phyloP scores from a whole-genome alignment of 1,284 basidiomycete genomes.

The Hortiboletus rubellus region DNA sequence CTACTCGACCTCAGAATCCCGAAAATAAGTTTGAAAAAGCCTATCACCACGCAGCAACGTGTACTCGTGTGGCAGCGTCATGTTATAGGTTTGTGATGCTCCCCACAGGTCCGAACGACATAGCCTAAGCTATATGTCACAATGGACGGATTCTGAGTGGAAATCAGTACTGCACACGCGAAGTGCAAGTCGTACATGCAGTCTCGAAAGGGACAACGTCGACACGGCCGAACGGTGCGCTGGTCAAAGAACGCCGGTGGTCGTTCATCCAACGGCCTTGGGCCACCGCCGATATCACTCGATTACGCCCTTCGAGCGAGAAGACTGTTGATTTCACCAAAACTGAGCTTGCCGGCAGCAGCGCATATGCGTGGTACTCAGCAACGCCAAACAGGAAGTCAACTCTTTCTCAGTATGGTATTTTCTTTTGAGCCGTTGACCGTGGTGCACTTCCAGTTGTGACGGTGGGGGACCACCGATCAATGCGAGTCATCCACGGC shows the following conservation, averaged over 20 bases:
- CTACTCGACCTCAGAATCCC: conserved; percentile 13
- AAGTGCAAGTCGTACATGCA: conserved; percentile 10
- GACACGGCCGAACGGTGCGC: not conserved
- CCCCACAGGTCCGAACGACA: too few relatives aligned
- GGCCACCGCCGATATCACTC: not conserved
- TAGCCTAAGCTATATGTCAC: too few relatives aligned
- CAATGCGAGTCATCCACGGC: not conserved
- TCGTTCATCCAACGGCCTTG: conserved; percentile 10
- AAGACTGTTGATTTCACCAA: conserved; percentile 5
- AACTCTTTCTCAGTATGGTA: too few relatives aligned
- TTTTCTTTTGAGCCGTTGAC: not conserved
- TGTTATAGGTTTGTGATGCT: conserved; percentile 13
- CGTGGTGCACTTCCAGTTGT: not conserved
- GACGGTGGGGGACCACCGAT: not conserved
- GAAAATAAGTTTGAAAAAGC: not conserved
- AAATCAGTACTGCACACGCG: conserved; percentile 12
- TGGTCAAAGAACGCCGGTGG: conserved; percentile 7
- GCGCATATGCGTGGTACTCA: not conserved
- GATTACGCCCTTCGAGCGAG: conserved; percentile 5
- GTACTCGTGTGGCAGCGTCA: conserved; percentile 25
- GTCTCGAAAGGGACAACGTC: conserved; percentile 12
- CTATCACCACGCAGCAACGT: conserved; percentile 3
- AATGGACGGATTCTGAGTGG: not conserved
- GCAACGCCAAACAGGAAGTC: too few relatives aligned
- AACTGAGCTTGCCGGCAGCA: not conserved